Evolutionary conservation across 176 grass and related monocot genomes (phyloP).

Genomic region (Thinopyrum elongatum): DNA sequence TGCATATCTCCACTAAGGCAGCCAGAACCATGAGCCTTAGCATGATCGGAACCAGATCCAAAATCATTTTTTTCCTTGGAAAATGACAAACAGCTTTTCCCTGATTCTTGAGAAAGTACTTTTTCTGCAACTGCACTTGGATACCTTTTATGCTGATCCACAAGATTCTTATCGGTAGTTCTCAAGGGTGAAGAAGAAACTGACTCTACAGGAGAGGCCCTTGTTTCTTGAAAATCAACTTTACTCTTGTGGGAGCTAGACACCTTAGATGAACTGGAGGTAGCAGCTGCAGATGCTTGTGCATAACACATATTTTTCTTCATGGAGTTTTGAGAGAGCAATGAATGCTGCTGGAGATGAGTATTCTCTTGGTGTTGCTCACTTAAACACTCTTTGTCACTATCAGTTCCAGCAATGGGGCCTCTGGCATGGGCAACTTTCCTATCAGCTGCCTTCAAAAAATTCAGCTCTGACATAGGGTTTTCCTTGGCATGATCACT

Average conservation of each 20-base stretch:
- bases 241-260: constrained; percentile 59
- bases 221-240: constrained; percentile 50
- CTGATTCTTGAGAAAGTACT: constrained; percentile 28
- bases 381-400: constrained; percentile 36
- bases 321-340: constrained; percentile 35
- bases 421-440: constrained; percentile 17
- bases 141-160: constrained; percentile 36
- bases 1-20: constrained; percentile 16
- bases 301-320: constrained; percentile 29
- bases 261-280: constrained; percentile 67
- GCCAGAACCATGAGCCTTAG: constrained; percentile 27
- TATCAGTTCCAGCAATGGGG: constrained; percentile 17
- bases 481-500: constrained; percentile 45
- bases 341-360: constrained; percentile 14
- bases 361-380: constrained; percentile 30
- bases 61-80: constrained; percentile 38
- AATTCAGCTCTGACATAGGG: constrained; percentile 27
- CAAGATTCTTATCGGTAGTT: constrained; percentile 26
- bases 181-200: constrained; percentile 77
- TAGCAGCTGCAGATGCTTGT: constrained; percentile 41
- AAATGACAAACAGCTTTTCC: constrained; percentile 23
- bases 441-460: constrained; percentile 31
- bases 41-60: constrained; percentile 31
- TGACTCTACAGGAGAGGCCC: constrained; percentile 71
- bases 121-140: constrained; percentile 33